These are phyloP conservation scores for Carpinus viminea DNA, from an alignment of 306 rosid species.

Conservation along the genomic window DNA sequence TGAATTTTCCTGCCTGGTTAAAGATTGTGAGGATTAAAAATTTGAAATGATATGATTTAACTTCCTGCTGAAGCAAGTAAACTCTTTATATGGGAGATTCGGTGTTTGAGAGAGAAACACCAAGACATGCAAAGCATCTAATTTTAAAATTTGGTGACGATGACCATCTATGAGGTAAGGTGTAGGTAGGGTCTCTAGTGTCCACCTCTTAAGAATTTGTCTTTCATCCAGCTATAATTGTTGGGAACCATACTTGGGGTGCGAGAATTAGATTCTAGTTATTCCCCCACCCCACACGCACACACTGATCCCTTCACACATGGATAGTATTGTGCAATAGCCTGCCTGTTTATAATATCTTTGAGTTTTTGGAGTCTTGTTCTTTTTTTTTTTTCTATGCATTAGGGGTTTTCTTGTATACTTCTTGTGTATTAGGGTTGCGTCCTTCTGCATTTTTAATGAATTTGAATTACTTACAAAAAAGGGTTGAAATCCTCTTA, in stretches of 20 bases:
- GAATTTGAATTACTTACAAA: too few relatives aligned
- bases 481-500: neutral
- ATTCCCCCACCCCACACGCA: neutral
- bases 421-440: too few relatives aligned
- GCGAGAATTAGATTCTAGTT: neutral
- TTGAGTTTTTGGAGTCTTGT: too few relatives aligned
- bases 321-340: too few relatives aligned
- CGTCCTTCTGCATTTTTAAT: too few relatives aligned
- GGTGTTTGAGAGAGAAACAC: too few relatives aligned
- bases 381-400: too few relatives aligned
- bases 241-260: neutral
- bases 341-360: too few relatives aligned
- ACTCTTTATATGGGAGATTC: too few relatives aligned
- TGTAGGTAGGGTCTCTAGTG: neutral
- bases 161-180: neutral
- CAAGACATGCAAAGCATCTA: too few relatives aligned
- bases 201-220: neutral
- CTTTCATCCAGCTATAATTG: neutral
- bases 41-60: neutral
- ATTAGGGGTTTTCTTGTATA: too few relatives aligned
- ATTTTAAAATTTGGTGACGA: neutral
- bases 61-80: neutral
- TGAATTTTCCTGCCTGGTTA: neutral
- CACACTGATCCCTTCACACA: too few relatives aligned
- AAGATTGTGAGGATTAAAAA: neutral